Evolutionary conservation across 805 yeast genomes (phyloP), one percentile per base, ranked within the genome.

Genomic region (Monosporozyma unispora): DNA sequence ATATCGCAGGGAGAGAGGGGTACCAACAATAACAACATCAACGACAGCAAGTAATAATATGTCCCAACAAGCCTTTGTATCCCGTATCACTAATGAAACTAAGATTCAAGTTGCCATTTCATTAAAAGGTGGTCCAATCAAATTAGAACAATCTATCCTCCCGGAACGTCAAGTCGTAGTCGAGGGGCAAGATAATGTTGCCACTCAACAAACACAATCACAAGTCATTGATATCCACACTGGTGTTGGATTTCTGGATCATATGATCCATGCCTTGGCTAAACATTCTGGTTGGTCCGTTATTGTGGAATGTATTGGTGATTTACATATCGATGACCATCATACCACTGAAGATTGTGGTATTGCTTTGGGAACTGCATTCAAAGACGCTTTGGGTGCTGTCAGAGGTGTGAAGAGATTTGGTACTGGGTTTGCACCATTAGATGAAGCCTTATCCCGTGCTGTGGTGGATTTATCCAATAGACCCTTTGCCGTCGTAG

Each of bases 221-320:
- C 98, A 91, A 67, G 72, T 76, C 9, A 89, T 93, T 52, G 73
- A 80, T 29, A 81, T 93, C 47, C 85, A 87, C 60, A 85, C 98
- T 0, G 99, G 99, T 48, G 79, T 93, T 49, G 99, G 98, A 0
- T 93, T 93, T 64, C 70, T 91, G 51, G 98, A 93, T 71, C 99
- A 93, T 68, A 93, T 93, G 99, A 73, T 93, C 45, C 96, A 91
- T 61, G 99, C 99, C 0, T 73, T 93, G 58, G 96, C 98, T 38
- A 93, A 93, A 63, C 99, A 93, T 68, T 75, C 95, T 1, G 98
- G 98, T 16, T 93, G 98, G 99, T 87, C 96, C 11, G 64, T 93
- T 50, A 73, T 87, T 31, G 77, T 93, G 18, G 95, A 85, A 63
- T 91, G 98, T 68, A 78, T 84, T 51, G 99, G 99, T 43, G 99